phyloP scores from a whole-genome alignment of 2,329 filamentous ascomycete species.

The Verticillium nubilum region DNA sequence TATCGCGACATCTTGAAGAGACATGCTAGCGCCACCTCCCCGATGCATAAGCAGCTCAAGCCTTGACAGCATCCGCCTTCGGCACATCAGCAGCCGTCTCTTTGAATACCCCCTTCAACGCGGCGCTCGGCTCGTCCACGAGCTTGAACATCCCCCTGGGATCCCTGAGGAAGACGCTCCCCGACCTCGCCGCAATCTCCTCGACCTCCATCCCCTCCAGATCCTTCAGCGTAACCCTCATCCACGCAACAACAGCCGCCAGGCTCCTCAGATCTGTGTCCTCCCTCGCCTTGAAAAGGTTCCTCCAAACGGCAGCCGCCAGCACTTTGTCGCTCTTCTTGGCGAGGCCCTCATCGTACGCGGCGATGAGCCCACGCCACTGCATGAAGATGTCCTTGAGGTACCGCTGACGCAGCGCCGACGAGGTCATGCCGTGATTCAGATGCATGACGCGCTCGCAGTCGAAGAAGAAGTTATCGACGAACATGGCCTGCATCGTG shows the following conservation, averaged over 20 bases:
- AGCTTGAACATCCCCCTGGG: constrained; percentile 27
- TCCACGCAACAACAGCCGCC: constrained; percentile 52
- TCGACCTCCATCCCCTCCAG: constrained; percentile 46
- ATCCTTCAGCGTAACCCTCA: constrained; percentile 40
- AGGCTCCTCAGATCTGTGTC: constrained; percentile 45
- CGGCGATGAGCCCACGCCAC: constrained; percentile 81
- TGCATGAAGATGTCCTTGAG: constrained; percentile 88
- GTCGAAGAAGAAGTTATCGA: constrained; percentile 92
- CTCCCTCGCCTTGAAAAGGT: constrained; percentile 70
- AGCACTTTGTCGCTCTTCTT: constrained; percentile 68
- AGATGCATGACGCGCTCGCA: constrained; percentile 80
- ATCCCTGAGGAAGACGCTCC: constrained; percentile 38
- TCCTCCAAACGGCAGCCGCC: constrained; percentile 84
- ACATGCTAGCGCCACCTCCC: not conserved
- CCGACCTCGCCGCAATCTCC: constrained; percentile 28
- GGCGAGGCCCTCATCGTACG: constrained; percentile 76
- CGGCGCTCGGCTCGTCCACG: constrained; percentile 35
- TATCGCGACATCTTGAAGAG: not conserved
- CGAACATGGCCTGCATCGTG: constrained; percentile 81
- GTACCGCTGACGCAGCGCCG: constrained; percentile 56
- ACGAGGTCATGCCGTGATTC: constrained; percentile 64
- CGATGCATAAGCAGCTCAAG: not conserved
- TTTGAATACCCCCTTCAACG: constrained; percentile 26
- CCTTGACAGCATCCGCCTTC: constrained; percentile 4
- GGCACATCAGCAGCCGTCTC: constrained; percentile 12